A percentile compares a stretch with the other conserved stretches of the same genome.
Conservation (phyloP, 1,284 basidiomycete genomes). For the Neolentinus lepideus region DNA sequence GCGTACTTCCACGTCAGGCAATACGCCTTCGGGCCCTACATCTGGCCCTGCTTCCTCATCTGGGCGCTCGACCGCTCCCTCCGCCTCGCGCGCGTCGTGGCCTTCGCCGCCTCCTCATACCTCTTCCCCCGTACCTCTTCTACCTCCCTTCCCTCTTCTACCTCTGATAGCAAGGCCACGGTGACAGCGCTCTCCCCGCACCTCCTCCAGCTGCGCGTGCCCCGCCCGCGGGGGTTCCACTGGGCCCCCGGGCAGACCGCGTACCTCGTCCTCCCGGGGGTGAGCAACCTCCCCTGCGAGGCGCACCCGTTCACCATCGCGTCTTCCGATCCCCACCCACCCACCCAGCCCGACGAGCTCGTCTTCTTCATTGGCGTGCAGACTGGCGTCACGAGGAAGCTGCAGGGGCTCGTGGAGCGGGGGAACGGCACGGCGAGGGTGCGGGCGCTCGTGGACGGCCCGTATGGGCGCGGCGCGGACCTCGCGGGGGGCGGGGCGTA, state of each 20-base stretch:
- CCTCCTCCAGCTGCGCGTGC: conserved; percentile 42
- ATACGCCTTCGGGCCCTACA: conserved; percentile 24
- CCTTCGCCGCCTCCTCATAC: conserved; percentile 44
- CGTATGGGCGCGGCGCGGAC: conserved; percentile 30
- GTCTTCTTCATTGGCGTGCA: conserved; percentile 44
- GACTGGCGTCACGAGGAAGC: conserved; percentile 31
- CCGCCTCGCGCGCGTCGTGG: conserved; percentile 41
- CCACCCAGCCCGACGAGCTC: conserved; percentile 25
- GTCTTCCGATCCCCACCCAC: conserved; percentile 25
- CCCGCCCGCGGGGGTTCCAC: conserved; percentile 26
- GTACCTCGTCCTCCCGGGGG: conserved; percentile 35
- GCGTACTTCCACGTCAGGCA: conserved; percentile 32
- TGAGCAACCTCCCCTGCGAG: conserved; percentile 36
- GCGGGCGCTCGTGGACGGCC: conserved; percentile 32
- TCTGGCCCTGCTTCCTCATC: conserved; percentile 54
- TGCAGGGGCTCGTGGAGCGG: conserved; percentile 7
- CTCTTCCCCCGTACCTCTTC: conserved; percentile 13
- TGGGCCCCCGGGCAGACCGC: conserved; percentile 48
- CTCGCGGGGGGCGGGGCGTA: conserved; percentile 25
- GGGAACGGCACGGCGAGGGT: conserved; percentile 15
- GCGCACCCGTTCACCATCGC: conserved; percentile 52
- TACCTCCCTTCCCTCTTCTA: conserved; percentile 17
- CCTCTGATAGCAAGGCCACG: conserved; percentile 14
- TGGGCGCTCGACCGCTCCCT: conserved; percentile 61
- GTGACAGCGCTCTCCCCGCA: conserved; percentile 32